These are phyloP conservation scores for Penicillium sp. DNA, from an alignment of 2,329 filamentous ascomycete species.

Conservation along the genomic window DNA sequence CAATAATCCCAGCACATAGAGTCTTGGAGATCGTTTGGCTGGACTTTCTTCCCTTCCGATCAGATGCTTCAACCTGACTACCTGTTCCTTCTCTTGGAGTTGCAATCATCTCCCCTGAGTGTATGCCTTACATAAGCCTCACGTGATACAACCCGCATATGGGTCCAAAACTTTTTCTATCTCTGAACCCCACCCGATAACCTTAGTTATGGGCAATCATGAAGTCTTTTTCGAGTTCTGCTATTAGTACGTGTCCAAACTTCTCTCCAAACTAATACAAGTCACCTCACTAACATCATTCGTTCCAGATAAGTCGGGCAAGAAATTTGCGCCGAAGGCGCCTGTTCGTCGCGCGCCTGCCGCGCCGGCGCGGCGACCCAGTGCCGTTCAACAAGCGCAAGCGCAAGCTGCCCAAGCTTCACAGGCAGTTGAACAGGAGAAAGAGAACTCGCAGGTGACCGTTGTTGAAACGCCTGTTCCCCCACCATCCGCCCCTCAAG, in stretches of 20 bases:
- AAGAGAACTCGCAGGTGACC: not conserved
- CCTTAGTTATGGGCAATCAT: constrained; percentile 32
- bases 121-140: constrained; percentile 9
- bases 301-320: constrained; percentile 62
- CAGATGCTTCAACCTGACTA: not conserved
- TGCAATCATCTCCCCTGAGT: too few relatives aligned
- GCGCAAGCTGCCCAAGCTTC: constrained; percentile 11
- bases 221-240: constrained; percentile 57
- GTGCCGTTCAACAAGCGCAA: constrained; percentile 38
- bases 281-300: not conserved
- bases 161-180: constrained; percentile 27
- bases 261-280: not conserved
- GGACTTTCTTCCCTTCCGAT: not conserved
- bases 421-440: not conserved
- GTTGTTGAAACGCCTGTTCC: not conserved
- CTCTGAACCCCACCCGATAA: constrained; percentile 8
- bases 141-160: constrained; percentile 40
- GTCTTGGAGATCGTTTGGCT: too few relatives aligned
- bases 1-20: too few relatives aligned
- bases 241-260: constrained; percentile 47
- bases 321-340: constrained; percentile 76
- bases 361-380: constrained; percentile 41
- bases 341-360: constrained; percentile 55
- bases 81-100: not conserved
- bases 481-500: not conserved